These are phyloP conservation scores for Aspergillus fructus DNA, from an alignment of 2,329 filamentous ascomycete genomes.

Conservation along the genomic window DNA sequence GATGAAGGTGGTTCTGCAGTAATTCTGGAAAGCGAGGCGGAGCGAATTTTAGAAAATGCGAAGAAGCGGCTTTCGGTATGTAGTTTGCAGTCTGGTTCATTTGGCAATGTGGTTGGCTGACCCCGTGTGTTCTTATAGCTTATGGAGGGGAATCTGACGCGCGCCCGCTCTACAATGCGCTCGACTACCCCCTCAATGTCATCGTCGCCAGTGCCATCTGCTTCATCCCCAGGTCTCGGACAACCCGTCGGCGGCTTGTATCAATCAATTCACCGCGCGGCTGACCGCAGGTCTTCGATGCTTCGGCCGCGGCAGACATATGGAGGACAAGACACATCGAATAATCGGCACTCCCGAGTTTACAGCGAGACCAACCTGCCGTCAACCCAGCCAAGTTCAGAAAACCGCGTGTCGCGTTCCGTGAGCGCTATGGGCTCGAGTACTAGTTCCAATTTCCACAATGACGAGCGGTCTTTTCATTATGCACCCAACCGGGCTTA, in stretches of 20 bases:
- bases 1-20: slow-evolving; percentile 69
- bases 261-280: slow-evolving; percentile 39
- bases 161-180: slow-evolving; percentile 69
- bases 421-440: slow-evolving; percentile 57
- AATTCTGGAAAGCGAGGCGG: slow-evolving; percentile 76
- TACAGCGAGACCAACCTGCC: slow-evolving; percentile 61
- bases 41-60: slow-evolving; percentile 88
- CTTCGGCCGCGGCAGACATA: slow-evolving; percentile 43
- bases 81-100: slow-evolving; percentile 11
- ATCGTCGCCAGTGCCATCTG: slow-evolving; percentile 45
- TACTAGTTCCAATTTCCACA: slow-evolving; percentile 30
- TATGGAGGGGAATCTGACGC: slow-evolving; percentile 87
- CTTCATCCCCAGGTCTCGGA: slow-evolving; percentile 33
- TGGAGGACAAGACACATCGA: slow-evolving; percentile 35
- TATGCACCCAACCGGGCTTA: slow-evolving; percentile 33
- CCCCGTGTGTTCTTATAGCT: slow-evolving; percentile 53
- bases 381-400: slow-evolving; percentile 30
- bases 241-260: slow-evolving; percentile 44
- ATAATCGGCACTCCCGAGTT: slow-evolving; percentile 58
- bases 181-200: slow-evolving; percentile 49
- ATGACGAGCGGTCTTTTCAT: slow-evolving; percentile 34
- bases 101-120: slow-evolving; percentile 15
- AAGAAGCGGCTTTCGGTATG: slow-evolving; percentile 84
- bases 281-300: slow-evolving; percentile 46
- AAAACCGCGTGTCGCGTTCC: slow-evolving; percentile 55